Evolutionary conservation across 108 stramenopile species (phyloP), one percentile per base, ranked within the genome.

Genomic region (Hondaea fermentalgiana): DNA sequence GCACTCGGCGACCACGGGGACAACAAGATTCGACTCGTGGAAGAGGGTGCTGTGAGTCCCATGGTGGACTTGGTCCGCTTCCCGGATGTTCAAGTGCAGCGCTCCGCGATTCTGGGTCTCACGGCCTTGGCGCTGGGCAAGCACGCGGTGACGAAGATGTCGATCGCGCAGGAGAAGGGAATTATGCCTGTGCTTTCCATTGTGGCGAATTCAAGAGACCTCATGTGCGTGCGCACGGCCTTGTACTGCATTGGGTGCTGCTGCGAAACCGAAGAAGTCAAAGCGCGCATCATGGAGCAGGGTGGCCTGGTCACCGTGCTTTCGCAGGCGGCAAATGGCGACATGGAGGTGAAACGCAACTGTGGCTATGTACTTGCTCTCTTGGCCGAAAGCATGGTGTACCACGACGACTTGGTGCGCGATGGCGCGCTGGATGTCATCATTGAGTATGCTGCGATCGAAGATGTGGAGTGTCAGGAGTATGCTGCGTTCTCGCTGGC

Each of bases 391-490:
- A 72, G 60, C 57, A 87, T 88, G 49, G 95, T 95, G 88, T 96
- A 89, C 88, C 96, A 96, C 92, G 88, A 88, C 64, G 92, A 92
- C 28, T 88, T 96, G 21, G 92, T 87, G 21, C 58, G 87, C 87
- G 91, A 87, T 57, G 93, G 94, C 49, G 96, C 88, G 1, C 72
- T 96, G 21, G 91, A 94, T 60, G 90, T 93, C 57, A 91, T 95
- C 71, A 91, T 96, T 42, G 88, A 89, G 53, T 71, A 95, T 8
- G 95, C 95, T 23, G 89, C 91, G 55, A 90, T 96, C 44, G 96
- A 96, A 57, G 96, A 96, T 90, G 90, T 93, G 28, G 96, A 96
- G 90, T 91, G 92, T 42, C 95, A 96, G 87, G 94, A 95, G 87
- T 95, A 94, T 87, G 95, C 95, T 10, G 92, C 95, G 47, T 95